A percentile compares a stretch with the other conserved stretches of the same genome.
phyloP scores from a whole-genome alignment of 2,329 filamentous ascomycete genomes.

The Botrytis tulipae region DNA sequence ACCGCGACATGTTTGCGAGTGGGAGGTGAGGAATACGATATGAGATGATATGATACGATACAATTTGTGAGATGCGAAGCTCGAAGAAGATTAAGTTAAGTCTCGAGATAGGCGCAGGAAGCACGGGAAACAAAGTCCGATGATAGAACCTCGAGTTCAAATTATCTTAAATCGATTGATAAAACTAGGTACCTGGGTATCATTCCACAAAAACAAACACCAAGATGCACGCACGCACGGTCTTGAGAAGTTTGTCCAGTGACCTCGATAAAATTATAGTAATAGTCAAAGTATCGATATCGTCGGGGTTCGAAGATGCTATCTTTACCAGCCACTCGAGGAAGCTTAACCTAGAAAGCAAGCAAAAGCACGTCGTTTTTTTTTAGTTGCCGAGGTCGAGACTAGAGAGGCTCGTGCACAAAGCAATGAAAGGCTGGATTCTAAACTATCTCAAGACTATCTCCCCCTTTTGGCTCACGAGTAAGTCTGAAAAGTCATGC shows the following conservation, averaged over 20 bases:
- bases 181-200: background rate
- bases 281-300: background rate
- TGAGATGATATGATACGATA: background rate
- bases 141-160: too few relatives aligned
- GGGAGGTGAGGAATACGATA: background rate
- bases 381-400: constrained; percentile 13
- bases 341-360: background rate
- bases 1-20: constrained; percentile 22
- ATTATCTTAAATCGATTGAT: background rate
- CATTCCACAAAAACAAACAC: background rate
- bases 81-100: background rate
- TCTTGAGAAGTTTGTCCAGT: background rate
- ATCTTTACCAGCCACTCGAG: background rate
- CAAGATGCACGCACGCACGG: background rate
- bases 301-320: background rate
- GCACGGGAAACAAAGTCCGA: background rate
- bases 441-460: background rate
- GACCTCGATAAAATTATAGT: background rate
- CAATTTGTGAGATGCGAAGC: background rate
- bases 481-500: background rate
- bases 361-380: background rate
- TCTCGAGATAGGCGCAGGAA: background rate
- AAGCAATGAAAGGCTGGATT: background rate
- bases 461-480: background rate
- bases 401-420: background rate